Percentiles rank a stretch among this genome's conserved stretches.
Evolutionary conservation across 495 filamentous ascomycete genomes (phyloP).

Genomic region (Lasiosphaeris hirsuta): DNA sequence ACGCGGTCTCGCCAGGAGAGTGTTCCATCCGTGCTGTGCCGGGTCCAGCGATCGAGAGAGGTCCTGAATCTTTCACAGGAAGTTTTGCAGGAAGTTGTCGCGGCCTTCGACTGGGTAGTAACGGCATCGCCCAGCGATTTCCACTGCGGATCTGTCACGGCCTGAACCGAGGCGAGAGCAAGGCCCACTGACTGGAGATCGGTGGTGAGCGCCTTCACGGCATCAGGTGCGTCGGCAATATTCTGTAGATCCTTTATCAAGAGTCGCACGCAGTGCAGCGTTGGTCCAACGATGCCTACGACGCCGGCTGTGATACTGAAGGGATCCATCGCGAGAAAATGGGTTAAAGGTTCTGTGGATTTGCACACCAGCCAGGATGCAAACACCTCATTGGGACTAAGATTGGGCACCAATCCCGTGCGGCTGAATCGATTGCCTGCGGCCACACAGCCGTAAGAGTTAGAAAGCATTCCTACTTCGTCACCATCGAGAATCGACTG

Average conservation of each 20-base stretch:
- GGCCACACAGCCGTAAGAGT: neutral
- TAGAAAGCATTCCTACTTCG: too few species aligned
- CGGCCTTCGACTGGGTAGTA: slow-evolving; percentile 27
- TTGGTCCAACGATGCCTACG: slow-evolving; percentile 36
- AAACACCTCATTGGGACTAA: neutral
- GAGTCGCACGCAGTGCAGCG: slow-evolving; percentile 35
- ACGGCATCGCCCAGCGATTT: slow-evolving; percentile 32
- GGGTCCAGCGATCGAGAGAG: slow-evolving; percentile 35
- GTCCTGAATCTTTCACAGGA: slow-evolving; percentile 36
- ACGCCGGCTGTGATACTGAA: slow-evolving; percentile 36
- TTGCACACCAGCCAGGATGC: neutral
- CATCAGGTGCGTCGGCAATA: slow-evolving; percentile 38
- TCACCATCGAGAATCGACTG: too few species aligned
- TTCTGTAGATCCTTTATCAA: slow-evolving; percentile 37
- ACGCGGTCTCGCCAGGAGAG: slow-evolving; percentile 34
- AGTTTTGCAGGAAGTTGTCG: slow-evolving; percentile 27
- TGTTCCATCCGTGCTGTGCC: slow-evolving; percentile 36
- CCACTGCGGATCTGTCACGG: slow-evolving; percentile 35
- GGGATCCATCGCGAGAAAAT: slow-evolving; percentile 30
- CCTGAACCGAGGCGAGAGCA: slow-evolving; percentile 33
- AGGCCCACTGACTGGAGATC: slow-evolving; percentile 32
- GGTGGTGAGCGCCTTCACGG: slow-evolving; percentile 30
- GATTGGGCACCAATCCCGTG: neutral
- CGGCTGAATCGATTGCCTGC: neutral
- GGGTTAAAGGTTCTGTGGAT: neutral